phyloP scores from a whole-genome alignment of 2,329 filamentous ascomycete species.

The Neofusicoccum kwambonambiense region DNA sequence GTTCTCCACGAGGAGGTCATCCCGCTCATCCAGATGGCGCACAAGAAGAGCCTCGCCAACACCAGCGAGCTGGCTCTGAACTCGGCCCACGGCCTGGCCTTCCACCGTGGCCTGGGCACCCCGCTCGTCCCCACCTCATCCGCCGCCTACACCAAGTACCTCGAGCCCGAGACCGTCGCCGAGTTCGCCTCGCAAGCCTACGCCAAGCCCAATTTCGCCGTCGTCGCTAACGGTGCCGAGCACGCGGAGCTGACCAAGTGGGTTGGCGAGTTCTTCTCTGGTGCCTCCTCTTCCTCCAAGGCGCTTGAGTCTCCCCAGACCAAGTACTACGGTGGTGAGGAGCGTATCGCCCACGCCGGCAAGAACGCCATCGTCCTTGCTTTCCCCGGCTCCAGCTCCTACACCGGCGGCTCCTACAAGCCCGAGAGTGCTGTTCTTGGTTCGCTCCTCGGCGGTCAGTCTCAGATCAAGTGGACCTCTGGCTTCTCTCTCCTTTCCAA shows the following conservation, averaged over 20 bases:
- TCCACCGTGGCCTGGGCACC: conserved; percentile 87
- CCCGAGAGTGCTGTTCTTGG: conserved; percentile 85
- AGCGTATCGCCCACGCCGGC: conserved; percentile 73
- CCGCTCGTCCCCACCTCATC: conserved; percentile 71
- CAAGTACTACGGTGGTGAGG: conserved; percentile 94
- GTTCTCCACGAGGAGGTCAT: conserved; percentile 89
- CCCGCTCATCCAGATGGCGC: conserved; percentile 71
- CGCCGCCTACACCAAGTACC: conserved; percentile 73
- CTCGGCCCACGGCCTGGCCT: conserved; percentile 80
- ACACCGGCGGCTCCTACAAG: conserved; percentile 72
- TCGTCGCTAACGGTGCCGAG: conserved; percentile 85
- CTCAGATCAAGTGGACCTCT: conserved; percentile 90
- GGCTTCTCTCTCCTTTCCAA: conserved; percentile 91
- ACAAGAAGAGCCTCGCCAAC: conserved; percentile 66
- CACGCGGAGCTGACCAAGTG: conserved; percentile 78
- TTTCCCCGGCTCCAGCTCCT: conserved; percentile 85
- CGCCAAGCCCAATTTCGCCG: conserved; percentile 83
- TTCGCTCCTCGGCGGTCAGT: conserved; percentile 84
- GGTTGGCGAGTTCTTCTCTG: conserved; percentile 89
- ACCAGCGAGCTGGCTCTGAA: conserved; percentile 74
- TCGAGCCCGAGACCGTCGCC: conserved; percentile 72
- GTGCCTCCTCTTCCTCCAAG: conserved; percentile 56
- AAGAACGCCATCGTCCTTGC: conserved; percentile 86
- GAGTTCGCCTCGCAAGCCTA: conserved; percentile 78
- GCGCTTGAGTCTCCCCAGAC: conserved; percentile 61